A percentile compares a stretch with the other conserved stretches of the same genome.
Evolutionary conservation across 345 rosid genomes (phyloP).

Genomic region (Eucalyptus cloeziana): DNA sequence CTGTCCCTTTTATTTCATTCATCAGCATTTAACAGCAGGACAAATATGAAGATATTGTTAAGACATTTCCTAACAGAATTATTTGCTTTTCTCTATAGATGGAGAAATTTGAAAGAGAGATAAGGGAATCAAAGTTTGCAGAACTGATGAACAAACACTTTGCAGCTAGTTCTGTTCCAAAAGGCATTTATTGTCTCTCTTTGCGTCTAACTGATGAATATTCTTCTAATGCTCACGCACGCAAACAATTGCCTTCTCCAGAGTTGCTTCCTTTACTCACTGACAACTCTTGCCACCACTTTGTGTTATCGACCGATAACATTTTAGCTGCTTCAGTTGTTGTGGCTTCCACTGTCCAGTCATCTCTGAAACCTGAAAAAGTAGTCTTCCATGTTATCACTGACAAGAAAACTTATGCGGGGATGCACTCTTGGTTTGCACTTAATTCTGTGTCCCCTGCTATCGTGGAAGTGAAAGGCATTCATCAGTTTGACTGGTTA

Average conservation of each 20-base stretch:
- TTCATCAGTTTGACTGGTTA: conserved; percentile 99
- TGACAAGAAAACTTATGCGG: conserved; percentile 98
- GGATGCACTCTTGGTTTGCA: conserved; percentile 99
- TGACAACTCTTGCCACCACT: conserved; percentile 85
- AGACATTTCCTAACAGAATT: not conserved
- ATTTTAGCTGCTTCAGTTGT: conserved; percentile 99
- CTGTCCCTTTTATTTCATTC: not conserved
- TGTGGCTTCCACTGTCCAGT: conserved; percentile 76
- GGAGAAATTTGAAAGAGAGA: conserved; percentile 84
- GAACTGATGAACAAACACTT: conserved; percentile 99
- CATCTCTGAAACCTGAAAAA: conserved; percentile 81
- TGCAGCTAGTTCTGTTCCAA: conserved; percentile 98
- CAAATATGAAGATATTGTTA: not conserved
- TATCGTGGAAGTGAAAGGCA: conserved; percentile 85
- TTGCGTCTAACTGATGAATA: conserved; percentile 94
- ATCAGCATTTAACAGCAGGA: not conserved
- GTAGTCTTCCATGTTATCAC: conserved; percentile 96
- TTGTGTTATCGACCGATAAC: conserved; percentile 81
- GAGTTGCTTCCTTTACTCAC: conserved; percentile 94
- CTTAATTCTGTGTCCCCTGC: conserved; percentile 83
- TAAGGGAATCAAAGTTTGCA: conserved; percentile 82
- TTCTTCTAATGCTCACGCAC: conserved; percentile 97
- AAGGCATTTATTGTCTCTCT: conserved; percentile 96
- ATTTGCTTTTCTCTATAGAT: conserved; percentile 33
- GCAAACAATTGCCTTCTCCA: conserved; percentile 96